Base-by-base conservation (phyloP, 495 filamentous ascomycete species). In the Penicillium antarcticum region DNA sequence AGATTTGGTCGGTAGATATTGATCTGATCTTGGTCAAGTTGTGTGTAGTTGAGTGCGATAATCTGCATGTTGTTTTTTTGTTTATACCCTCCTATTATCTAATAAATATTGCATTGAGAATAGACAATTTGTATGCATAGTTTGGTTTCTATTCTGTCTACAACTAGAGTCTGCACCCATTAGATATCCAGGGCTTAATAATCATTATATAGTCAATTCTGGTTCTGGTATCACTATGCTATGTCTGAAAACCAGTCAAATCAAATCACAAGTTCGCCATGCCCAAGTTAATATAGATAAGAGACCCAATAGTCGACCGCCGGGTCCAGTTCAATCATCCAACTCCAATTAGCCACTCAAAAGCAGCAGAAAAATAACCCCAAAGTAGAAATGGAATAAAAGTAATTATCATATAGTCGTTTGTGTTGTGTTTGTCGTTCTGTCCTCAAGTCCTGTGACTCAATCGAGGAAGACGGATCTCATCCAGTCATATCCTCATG, bases 1-100 rank as follows among this genome's bases (percentile, higher is more conserved):
- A 82, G 90, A 32, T 85, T 92, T 63, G 94, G 94, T 17, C 83
- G 88, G 61, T 98, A 68, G 34, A 13, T 4, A 11, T 11, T 26
- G 33, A 19, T 5, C 21, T 14, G 36, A 24, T 18, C 8, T 46
- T 6, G 10, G 13, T 4, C 26, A 23, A n/a, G 11, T 34, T 33
- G n/a, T 19, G 21, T 5, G 2, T 23, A 19, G 4, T 23, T 34
- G 42, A 19, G 16, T 45, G n/a, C 11, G 16, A 11, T 6, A 1
- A 29, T 47, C 2, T 23, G 9, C 14, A 31, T 29, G 9, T 32
- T 43, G 8, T 12, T 38, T 17, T 18, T 16, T 13, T 31, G 34
- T 34, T 37, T 38, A 47, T 47, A 47, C 45, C 45, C 45, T 29
- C 39, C 1, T 16, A 18, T 44, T 19, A 2, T 47, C 26, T 24